Evolutionary conservation across 495 filamentous ascomycete genomes (phyloP).

Genomic region (Daldinia vernicosa): DNA sequence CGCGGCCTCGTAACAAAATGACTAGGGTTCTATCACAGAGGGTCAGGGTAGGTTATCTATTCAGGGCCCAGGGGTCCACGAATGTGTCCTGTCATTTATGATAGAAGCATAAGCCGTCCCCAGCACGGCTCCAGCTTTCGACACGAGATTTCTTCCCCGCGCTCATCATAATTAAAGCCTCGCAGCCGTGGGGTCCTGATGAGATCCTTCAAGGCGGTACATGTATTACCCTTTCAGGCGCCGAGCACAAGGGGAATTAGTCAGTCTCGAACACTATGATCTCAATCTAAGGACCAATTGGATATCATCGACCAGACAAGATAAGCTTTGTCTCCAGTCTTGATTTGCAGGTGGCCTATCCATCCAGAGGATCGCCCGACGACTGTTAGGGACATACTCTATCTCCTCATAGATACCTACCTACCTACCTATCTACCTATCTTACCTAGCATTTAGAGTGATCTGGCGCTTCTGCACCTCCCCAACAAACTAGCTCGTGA

Average conservation of each 20-base stretch:
- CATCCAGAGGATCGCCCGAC: slow-evolving; percentile 22
- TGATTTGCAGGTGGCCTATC: slow-evolving; percentile 1
- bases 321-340: not conserved
- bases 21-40: slow-evolving; percentile 11
- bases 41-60: slow-evolving; percentile 19
- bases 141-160: slow-evolving; percentile 15
- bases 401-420: slow-evolving; percentile 49
- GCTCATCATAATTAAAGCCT: slow-evolving; percentile 19
- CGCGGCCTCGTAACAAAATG: slow-evolving; percentile 25
- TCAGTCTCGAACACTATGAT: slow-evolving; percentile 8
- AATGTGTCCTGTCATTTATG: slow-evolving; percentile 34
- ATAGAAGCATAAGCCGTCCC: slow-evolving; percentile 22
- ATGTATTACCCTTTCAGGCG: slow-evolving; percentile 17
- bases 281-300: slow-evolving; percentile 3
- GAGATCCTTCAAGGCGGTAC: not conserved
- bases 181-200: slow-evolving; percentile 17
- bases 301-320: not conserved
- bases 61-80: slow-evolving; percentile 13
- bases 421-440: not conserved
- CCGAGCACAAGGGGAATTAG: slow-evolving; percentile 6
- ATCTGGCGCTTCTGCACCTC: slow-evolving; percentile 55
- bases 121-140: slow-evolving; percentile 11
- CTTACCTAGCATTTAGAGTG: slow-evolving; percentile 49
- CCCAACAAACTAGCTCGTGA: slow-evolving; percentile 43
- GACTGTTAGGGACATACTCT: slow-evolving; percentile 44